A percentile compares a stretch with the other conserved stretches of the same genome.
Evolutionary conservation across 768 basidiomycete genomes (phyloP).

Genomic region (Mycena indigotica): DNA sequence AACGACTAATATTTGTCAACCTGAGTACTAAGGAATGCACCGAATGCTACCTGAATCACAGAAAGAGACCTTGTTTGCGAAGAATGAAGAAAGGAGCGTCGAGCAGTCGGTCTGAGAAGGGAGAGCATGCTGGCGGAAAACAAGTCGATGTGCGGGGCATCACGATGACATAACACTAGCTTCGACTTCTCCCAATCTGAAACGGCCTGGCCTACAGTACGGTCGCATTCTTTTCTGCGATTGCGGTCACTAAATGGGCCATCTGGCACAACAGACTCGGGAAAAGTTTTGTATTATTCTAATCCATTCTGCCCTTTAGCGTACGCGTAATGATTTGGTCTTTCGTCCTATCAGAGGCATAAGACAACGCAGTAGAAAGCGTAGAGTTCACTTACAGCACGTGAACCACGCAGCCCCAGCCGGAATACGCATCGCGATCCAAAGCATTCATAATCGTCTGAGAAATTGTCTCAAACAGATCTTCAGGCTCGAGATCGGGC

Average conservation of each 20-base stretch:
- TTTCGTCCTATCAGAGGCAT: constrained; percentile 53
- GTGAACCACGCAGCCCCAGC: constrained; percentile 96
- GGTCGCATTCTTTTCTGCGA: too few species aligned
- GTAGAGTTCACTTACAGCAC: constrained; percentile 71
- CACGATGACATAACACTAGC: neutral
- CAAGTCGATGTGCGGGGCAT: neutral
- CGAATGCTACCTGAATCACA: constrained; percentile 52
- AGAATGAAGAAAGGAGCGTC: constrained; percentile 15
- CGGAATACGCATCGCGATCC: constrained; percentile 94
- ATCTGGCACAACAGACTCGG: neutral
- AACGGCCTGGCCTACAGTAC: too few species aligned
- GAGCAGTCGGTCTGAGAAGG: constrained; percentile 14
- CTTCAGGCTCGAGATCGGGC: constrained; percentile 92
- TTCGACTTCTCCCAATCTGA: too few species aligned
- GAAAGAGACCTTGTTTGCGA: constrained; percentile 53
- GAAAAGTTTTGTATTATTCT: constrained; percentile 22
- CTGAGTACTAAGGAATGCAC: constrained; percentile 21
- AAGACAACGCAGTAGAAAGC: neutral
- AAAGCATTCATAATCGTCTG: constrained; percentile 94
- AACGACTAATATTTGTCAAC: constrained; percentile 59
- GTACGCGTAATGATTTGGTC: constrained; percentile 81
- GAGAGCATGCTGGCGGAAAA: constrained; percentile 14
- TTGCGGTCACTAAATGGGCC: neutral
- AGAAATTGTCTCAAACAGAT: constrained; percentile 97
- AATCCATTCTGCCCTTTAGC: constrained; percentile 92